Base-by-base conservation (phyloP, 768 basidiomycete genomes). In the Ramaria sp. region DNA sequence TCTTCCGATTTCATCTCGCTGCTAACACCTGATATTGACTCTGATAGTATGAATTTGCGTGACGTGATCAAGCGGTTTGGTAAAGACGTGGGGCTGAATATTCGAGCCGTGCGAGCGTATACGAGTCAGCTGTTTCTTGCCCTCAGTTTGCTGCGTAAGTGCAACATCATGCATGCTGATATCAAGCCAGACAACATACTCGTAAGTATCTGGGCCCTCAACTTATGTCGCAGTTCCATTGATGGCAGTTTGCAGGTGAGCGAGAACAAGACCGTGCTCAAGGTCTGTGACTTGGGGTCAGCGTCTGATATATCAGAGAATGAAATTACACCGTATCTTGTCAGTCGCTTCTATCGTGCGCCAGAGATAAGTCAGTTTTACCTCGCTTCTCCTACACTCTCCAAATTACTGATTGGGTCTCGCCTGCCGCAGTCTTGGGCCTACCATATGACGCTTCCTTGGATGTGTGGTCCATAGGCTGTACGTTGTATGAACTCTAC, bases 111-210 rank as follows among this genome's bases (percentile, higher is more conserved):
- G n/a, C 83, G 95, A 62, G 93, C 94, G n/a, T 99, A 99, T 67
- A 85, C 96, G 31, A 91, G 95, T 63, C 96, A 99, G 66, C 82
- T 99, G 53, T 94, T 98, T 71, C 78, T 97, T 53, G 80, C 91
- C 17, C 69, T 98, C 61, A 81, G 87, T 62, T 74, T 94, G 54
- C 74, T 98, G 66, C 81, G 83, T 62, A 97, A 97, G 72, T 79
- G 83, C 59, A 91, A 88, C 62, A 83, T 98, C 59, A 96, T 97
- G 82, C 96, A 99, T 65, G 96, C 96, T 7, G 96, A 99, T 67
- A 90, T 99, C 68, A 98, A 98, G 70, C 96, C 96, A 19, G 96
- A 98, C 68, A 98, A 98, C 67, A 95, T 99, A 43, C 69, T 98
- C 65, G 94, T 93, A 60, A 33, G 84, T 78, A 49, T 30, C 19